A percentile compares a stretch with the other conserved stretches of the same genome.
phyloP scores from a whole-genome alignment of 2,329 filamentous ascomycete species.

The Aspergillus calidoustus region DNA sequence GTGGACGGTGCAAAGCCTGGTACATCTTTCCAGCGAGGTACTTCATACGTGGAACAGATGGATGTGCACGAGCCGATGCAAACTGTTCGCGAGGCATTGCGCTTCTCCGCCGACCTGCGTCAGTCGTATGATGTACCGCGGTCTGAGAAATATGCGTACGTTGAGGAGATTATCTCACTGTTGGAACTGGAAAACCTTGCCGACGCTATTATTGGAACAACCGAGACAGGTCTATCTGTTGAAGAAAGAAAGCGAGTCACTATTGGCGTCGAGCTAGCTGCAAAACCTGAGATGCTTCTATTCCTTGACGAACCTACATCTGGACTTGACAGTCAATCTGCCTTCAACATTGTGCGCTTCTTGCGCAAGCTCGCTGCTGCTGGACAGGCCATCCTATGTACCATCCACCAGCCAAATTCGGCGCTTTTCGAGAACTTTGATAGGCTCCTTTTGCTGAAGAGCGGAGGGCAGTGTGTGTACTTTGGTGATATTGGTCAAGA shows the following conservation, averaged over 20 bases:
- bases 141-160: constrained; percentile 67
- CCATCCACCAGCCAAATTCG: constrained; percentile 64
- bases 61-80: constrained; percentile 67
- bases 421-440: constrained; percentile 64
- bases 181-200: constrained; percentile 69
- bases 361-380: constrained; percentile 62
- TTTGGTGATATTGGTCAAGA: constrained; percentile 14
- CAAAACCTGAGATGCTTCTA: constrained; percentile 58
- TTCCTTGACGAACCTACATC: constrained; percentile 68
- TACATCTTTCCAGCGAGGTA: constrained; percentile 66
- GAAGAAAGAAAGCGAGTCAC: constrained; percentile 49
- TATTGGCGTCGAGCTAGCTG: constrained; percentile 44
- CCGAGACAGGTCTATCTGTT: constrained; percentile 63
- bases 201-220: constrained; percentile 68
- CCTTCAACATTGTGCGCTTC: constrained; percentile 64
- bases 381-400: constrained; percentile 64
- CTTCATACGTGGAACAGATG: constrained; percentile 68
- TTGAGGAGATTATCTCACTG: constrained; percentile 68
- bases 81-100: constrained; percentile 68
- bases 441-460: constrained; percentile 58
- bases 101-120: constrained; percentile 68
- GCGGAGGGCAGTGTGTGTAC: constrained; percentile 57
- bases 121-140: constrained; percentile 63
- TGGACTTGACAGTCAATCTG: constrained; percentile 62
- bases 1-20: constrained; percentile 63